Conservation (phyloP, 2,329 filamentous ascomycete species). For the Fonsecaea multimorphosa region DNA sequence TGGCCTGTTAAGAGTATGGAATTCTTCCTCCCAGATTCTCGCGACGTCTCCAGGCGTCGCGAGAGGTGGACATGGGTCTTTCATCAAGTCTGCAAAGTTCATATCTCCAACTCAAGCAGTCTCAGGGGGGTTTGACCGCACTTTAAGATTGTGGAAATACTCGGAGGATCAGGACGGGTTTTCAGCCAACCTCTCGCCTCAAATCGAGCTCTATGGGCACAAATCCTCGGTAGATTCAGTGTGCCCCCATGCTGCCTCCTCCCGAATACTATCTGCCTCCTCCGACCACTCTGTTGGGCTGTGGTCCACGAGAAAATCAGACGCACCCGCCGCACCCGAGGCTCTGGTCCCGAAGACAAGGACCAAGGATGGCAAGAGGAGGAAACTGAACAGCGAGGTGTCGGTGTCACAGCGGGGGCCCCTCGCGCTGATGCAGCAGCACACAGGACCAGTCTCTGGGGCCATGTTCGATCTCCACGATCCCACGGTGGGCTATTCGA, state of each 20-base stretch:
- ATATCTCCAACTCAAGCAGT: conserved; percentile 78
- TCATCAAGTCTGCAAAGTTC: conserved; percentile 83
- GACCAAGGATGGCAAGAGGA: conserved; percentile 71
- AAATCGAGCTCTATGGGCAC: conserved; percentile 84
- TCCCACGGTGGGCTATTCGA: conserved; percentile 86
- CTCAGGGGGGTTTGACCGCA: conserved; percentile 82
- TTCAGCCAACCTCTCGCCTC: conserved; percentile 69
- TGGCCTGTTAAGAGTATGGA: conserved; percentile 86
- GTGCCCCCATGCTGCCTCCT: conserved; percentile 66
- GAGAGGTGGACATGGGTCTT: conserved; percentile 75
- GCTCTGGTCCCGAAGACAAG: conserved; percentile 71
- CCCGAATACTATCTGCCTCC: conserved; percentile 82
- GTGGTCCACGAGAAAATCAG: conserved; percentile 81
- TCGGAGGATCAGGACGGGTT: conserved; percentile 67
- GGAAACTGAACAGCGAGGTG: conserved; percentile 70
- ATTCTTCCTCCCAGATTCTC: conserved; percentile 82
- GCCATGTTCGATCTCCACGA: conserved; percentile 86
- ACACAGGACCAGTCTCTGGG: conserved; percentile 76
- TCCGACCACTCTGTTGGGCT: conserved; percentile 83
- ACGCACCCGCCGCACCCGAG: conserved; percentile 72
- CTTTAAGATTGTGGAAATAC: conserved; percentile 90
- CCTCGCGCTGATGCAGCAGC: conserved; percentile 72
- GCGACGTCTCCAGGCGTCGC: conserved; percentile 72
- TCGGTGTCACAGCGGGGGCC: conserved; percentile 74
- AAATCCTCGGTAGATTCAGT: conserved; percentile 74